Percentiles rank a stretch among this genome's conserved stretches.
Evolutionary conservation across 495 filamentous ascomycete species (phyloP).

Genomic region (Pyronema omphalodes): DNA sequence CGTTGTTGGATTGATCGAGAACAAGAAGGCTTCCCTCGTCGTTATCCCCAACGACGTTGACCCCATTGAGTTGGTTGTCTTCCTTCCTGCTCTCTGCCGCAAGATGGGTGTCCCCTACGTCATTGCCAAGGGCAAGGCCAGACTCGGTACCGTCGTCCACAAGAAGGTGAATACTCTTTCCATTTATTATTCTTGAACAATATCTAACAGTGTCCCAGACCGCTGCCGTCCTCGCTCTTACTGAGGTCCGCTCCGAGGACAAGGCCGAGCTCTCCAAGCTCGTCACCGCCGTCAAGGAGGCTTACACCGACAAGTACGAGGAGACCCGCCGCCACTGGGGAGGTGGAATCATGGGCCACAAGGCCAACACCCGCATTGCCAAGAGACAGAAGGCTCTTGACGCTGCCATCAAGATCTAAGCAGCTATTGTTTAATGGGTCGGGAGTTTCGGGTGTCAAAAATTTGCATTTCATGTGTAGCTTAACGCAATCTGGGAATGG

Average conservation of each 20-base stretch:
- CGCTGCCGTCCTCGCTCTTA: slow-evolving; percentile 84
- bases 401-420: slow-evolving; percentile 85
- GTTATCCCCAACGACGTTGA: slow-evolving; percentile 99
- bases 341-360: slow-evolving; percentile 98
- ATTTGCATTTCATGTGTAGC: too few relatives aligned
- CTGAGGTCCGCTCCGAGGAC: slow-evolving; percentile 93
- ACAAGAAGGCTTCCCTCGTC: slow-evolving; percentile 98
- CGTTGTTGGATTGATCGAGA: slow-evolving; percentile 98
- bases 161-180: slow-evolving; percentile 54
- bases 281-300: slow-evolving; percentile 90
- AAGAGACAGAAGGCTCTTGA: slow-evolving; percentile 96
- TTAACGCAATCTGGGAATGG: too few relatives aligned
- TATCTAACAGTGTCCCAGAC: slow-evolving; percentile 41
- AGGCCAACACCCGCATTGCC: slow-evolving; percentile 69
- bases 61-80: slow-evolving; percentile 98
- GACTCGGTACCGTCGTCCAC: slow-evolving; percentile 96
- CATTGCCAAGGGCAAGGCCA: slow-evolving; percentile 98
- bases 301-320: slow-evolving; percentile 90
- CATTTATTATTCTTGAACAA: not conserved
- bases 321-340: slow-evolving; percentile 89
- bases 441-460: not conserved
- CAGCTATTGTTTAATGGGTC: not conserved
- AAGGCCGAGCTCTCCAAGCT: slow-evolving; percentile 95
- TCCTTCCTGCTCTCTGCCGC: slow-evolving; percentile 94
- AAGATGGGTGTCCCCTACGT: slow-evolving; percentile 99